Percentiles rank a stretch among this genome's conserved stretches.
These are phyloP conservation scores for Saccharomyces paradoxus DNA, from an alignment of 805 yeast genomes.

Conservation along the genomic window DNA sequence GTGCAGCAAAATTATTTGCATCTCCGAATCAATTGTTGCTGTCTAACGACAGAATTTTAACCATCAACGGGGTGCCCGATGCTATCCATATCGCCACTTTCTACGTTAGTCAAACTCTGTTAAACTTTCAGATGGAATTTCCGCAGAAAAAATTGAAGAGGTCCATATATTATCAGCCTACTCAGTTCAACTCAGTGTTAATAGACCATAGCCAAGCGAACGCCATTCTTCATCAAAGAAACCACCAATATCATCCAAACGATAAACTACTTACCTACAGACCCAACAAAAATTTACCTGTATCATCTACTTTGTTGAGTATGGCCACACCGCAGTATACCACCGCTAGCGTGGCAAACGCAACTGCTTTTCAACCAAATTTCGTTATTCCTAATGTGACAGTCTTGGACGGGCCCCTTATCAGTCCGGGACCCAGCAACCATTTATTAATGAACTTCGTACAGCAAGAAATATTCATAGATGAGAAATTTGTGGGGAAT, in stretches of 20 bases:
- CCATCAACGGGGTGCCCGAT: conserved; percentile 73
- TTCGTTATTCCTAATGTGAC: conserved; percentile 22
- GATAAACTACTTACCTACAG: conserved; percentile 15
- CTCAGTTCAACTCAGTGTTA: conserved; percentile 22
- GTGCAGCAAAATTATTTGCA: conserved; percentile 70
- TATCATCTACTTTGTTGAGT: conserved; percentile 3
- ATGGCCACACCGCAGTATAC: conserved; percentile 15
- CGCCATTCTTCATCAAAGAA: conserved; percentile 16
- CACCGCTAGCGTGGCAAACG: conserved; percentile 22
- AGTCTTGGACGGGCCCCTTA: conserved; percentile 13
- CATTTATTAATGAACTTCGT: conserved; percentile 62
- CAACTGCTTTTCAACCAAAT: conserved; percentile 21
- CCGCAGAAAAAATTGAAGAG: conserved; percentile 40
- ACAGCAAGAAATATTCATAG: conserved; percentile 65
- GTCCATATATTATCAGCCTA: conserved; percentile 28
- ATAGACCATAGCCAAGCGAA: conserved; percentile 7
- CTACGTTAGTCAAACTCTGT: conserved; percentile 59
- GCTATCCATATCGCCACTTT: conserved; percentile 79
- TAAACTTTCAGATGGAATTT: conserved; percentile 43
- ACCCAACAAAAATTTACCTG: conserved; percentile 11
- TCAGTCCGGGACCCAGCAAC: conserved; percentile 44
- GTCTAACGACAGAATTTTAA: conserved; percentile 68
- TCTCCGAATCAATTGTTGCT: conserved; percentile 63
- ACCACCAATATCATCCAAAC: conserved; percentile 22
- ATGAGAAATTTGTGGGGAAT: conserved; percentile 71